Percentiles rank a stretch among this genome's conserved stretches.
These are phyloP conservation scores for Leccinum incarnatum DNA, from an alignment of 768 basidiomycete genomes.

Conservation along the genomic window DNA sequence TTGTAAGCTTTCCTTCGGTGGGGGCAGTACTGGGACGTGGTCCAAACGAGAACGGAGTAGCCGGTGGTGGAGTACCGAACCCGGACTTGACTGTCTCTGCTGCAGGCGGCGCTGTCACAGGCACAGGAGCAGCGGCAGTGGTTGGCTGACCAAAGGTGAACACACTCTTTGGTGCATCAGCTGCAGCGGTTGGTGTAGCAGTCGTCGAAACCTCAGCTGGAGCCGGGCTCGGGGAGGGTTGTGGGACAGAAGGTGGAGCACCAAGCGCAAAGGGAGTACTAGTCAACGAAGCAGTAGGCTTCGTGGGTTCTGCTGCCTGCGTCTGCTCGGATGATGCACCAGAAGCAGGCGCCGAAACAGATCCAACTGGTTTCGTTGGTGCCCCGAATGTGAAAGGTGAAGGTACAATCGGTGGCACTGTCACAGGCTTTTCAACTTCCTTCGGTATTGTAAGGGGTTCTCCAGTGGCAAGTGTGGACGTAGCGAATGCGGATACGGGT, in stretches of 20 bases:
- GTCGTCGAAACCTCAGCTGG: slow-evolving; percentile 9
- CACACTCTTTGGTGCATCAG: slow-evolving; percentile 31
- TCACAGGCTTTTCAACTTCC: slow-evolving; percentile 16
- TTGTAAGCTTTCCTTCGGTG: slow-evolving; percentile 22
- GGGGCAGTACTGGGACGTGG: slow-evolving; percentile 22
- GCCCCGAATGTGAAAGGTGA: slow-evolving; percentile 31
- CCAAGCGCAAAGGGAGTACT: slow-evolving; percentile 29
- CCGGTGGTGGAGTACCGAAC: slow-evolving; percentile 34
- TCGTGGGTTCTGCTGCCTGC: slow-evolving; percentile 3
- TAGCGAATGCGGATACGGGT: slow-evolving; percentile 4
- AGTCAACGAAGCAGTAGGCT: slow-evolving; percentile 6
- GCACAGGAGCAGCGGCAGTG: slow-evolving; percentile 3
- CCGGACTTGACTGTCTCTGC: slow-evolving; percentile 41
- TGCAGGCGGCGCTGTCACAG: slow-evolving; percentile 12
- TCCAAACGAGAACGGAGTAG: slow-evolving; percentile 46
- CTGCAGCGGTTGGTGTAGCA: slow-evolving; percentile 5
- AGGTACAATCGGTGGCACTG: slow-evolving; percentile 4
- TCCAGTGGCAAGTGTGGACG: slow-evolving; percentile 9
- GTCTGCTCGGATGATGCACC: slow-evolving; percentile 12
- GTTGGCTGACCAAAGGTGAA: slow-evolving; percentile 34
- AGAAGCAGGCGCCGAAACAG: slow-evolving; percentile 8
- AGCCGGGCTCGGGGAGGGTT: background rate
- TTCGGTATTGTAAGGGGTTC: slow-evolving; percentile 14
- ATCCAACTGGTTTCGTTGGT: slow-evolving; percentile 22
- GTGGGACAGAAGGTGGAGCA: slow-evolving; percentile 12